Evolutionary conservation across 2,329 filamentous ascomycete species (phyloP).

Genomic region (Endoconidiophora laricicola): DNA sequence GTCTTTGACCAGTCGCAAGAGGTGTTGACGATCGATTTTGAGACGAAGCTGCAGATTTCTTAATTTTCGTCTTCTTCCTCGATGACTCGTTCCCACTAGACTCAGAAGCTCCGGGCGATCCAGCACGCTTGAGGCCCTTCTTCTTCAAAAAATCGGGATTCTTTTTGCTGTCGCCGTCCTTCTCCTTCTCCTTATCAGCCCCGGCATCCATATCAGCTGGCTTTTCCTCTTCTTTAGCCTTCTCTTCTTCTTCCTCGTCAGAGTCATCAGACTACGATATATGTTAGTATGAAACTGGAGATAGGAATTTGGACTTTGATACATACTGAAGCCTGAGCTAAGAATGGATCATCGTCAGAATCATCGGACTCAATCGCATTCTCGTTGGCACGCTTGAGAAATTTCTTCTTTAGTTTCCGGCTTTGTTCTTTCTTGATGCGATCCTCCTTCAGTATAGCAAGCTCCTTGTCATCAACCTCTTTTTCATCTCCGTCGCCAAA

Average conservation of each 20-base stretch:
- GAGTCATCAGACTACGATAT: slow-evolving; percentile 15
- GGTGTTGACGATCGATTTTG: slow-evolving; percentile 23
- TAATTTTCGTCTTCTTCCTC: slow-evolving; percentile 60
- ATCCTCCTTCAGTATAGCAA: slow-evolving; percentile 52
- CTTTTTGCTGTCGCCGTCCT: slow-evolving; percentile 35
- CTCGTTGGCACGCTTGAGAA: slow-evolving; percentile 74
- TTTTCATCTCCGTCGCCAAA: slow-evolving; percentile 56
- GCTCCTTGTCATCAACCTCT: slow-evolving; percentile 57
- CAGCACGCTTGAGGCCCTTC: slow-evolving; percentile 62
- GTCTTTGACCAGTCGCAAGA: slow-evolving; percentile 24
- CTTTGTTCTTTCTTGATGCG: slow-evolving; percentile 53
- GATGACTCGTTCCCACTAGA: slow-evolving; percentile 82
- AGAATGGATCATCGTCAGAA: slow-evolving; percentile 27
- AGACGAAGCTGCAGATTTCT: slow-evolving; percentile 20
- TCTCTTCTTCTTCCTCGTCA: slow-evolving; percentile 23
- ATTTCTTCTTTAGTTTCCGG: slow-evolving; percentile 61
- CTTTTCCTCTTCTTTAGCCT: slow-evolving; percentile 34
- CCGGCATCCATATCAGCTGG: slow-evolving; percentile 36
- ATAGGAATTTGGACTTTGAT: not conserved
- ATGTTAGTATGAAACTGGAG: not conserved
- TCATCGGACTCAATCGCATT: slow-evolving; percentile 66
- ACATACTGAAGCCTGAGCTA: slow-evolving; percentile 21
- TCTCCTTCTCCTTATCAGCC: slow-evolving; percentile 48
- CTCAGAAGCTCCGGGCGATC: slow-evolving; percentile 76
- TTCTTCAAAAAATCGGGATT: slow-evolving; percentile 35